Evolutionary conservation across 108 stramenopile genomes (phyloP).

Genomic region (Pseudonitzschia pungens): DNA sequence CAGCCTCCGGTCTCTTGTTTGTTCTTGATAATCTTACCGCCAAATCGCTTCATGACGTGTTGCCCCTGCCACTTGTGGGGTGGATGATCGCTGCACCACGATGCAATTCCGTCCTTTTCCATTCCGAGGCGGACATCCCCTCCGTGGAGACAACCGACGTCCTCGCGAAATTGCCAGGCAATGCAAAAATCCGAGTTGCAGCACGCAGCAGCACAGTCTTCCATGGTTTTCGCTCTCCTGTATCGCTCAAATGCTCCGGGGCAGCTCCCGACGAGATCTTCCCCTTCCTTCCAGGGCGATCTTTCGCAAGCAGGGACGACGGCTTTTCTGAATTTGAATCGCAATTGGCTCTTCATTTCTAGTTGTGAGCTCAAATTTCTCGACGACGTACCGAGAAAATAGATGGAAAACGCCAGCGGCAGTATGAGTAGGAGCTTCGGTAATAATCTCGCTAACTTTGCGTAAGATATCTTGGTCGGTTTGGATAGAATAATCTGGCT

Average conservation of each 20-base stretch:
- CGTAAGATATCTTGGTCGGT: not conserved
- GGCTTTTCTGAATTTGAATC: not conserved
- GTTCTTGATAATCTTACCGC: conserved; percentile 21
- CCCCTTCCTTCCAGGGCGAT: conserved; percentile 51
- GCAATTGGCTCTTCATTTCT: too few species aligned
- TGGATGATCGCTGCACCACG: conserved; percentile 57
- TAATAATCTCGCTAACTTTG: not conserved
- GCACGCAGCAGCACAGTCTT: conserved; percentile 44
- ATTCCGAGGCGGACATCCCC: conserved; percentile 49
- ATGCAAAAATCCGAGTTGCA: conserved; percentile 41
- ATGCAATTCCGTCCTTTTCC: conserved; percentile 53
- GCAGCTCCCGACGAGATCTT: conserved; percentile 50
- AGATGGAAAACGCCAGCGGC: not conserved
- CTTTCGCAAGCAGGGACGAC: conserved; percentile 19
- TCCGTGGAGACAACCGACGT: conserved; percentile 53
- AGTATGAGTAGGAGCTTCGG: not conserved
- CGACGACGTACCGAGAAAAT: not conserved
- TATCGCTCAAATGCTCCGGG: conserved; percentile 32
- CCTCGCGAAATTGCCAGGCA: conserved; percentile 49
- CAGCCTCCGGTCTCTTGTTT: not conserved
- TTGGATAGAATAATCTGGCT: not conserved
- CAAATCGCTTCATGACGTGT: conserved; percentile 31
- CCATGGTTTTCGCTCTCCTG: conserved; percentile 15
- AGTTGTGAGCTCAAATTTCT: not conserved
- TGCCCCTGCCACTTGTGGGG: conserved; percentile 56